phyloP scores from a whole-genome alignment of 1,284 basidiomycete species.

The Ustilago loliicola region DNA sequence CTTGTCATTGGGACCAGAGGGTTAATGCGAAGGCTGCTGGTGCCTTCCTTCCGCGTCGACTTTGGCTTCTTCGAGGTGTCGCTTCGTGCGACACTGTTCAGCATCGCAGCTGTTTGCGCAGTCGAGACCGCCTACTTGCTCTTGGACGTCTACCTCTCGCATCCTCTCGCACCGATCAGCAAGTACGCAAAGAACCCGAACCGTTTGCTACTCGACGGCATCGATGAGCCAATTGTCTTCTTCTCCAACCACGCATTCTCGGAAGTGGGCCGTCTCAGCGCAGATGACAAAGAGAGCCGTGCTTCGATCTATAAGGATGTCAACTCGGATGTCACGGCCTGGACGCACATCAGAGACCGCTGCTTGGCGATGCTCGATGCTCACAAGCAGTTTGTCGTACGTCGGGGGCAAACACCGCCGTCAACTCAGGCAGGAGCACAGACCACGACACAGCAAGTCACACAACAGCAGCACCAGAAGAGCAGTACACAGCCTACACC shows the following conservation, averaged over 20 bases:
- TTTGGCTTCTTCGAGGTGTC: slow-evolving; percentile 35
- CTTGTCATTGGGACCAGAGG: slow-evolving; percentile 51
- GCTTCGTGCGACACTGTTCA: slow-evolving; percentile 29
- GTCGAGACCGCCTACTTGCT: slow-evolving; percentile 52
- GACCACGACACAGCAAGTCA: not conserved
- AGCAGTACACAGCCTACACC: slow-evolving; percentile 12
- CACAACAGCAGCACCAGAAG: slow-evolving; percentile 23
- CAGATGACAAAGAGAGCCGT: slow-evolving; percentile 34
- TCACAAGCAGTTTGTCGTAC: slow-evolving; percentile 33
- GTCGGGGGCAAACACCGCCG: slow-evolving; percentile 11
- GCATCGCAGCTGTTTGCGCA: slow-evolving; percentile 36
- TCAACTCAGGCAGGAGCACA: slow-evolving; percentile 3
- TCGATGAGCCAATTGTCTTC: slow-evolving; percentile 51
- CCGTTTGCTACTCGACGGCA: slow-evolving; percentile 50
- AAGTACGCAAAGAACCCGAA: slow-evolving; percentile 43
- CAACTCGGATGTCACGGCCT: slow-evolving; percentile 45
- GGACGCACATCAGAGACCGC: slow-evolving; percentile 41
- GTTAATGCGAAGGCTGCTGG: slow-evolving; percentile 41
- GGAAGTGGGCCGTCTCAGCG: slow-evolving; percentile 49
- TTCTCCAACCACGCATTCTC: slow-evolving; percentile 56
- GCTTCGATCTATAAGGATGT: slow-evolving; percentile 53
- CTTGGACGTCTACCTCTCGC: slow-evolving; percentile 61
- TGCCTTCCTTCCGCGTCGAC: slow-evolving; percentile 58
- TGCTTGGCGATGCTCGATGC: slow-evolving; percentile 42
- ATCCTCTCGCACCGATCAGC: slow-evolving; percentile 45